Base-by-base conservation (phyloP, 2,329 filamentous ascomycete genomes). In the Ascocoryne sarcoides region DNA sequence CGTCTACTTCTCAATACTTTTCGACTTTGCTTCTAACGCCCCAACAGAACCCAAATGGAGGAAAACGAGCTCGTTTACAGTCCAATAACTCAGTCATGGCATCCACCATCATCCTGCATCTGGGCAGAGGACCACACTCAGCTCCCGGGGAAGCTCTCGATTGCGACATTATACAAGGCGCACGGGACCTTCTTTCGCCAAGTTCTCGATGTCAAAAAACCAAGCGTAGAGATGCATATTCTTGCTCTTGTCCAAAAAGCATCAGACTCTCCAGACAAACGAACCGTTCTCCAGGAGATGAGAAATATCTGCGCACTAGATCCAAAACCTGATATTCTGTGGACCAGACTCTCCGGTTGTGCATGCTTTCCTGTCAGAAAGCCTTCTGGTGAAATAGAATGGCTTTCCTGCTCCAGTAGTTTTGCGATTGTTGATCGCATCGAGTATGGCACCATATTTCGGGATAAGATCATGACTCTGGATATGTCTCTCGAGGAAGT, bases 371-470 rank as follows among this genome's bases (percentile, higher is more conserved):
- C n/a, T n/a, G n/a, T n/a, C 28, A 30, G 12, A 30, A 30, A 30
- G n/a, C 15, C 28, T 30, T 4, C n/a, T 18, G 34, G 3, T 10
- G 34, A 36, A n/a, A n/a, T n/a, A n/a, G n/a, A n/a, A n/a, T n/a
- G n/a, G n/a, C n/a, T n/a, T n/a, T n/a, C n/a, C n/a, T n/a, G n/a
- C n/a, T n/a, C n/a, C n/a, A n/a, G n/a, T n/a, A n/a, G n/a, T 14
- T 40, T 40, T 35, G 38, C 38, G 10, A 29, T 40, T 16, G 14
- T 29, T 28, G 38, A 40, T 19, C 38, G 31, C 10, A 12, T n/a
- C 1, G 31, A 40, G 9, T 35, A 40, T 30, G 19, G 31, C 15
- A 12, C 5, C 12, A 28, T 28, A 15, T 40, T 40, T 30, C 12
- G 7, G 12, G 32, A 28, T n/a, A 35, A 35, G 14, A 16, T 40